A percentile compares a stretch with the other conserved stretches of the same genome.
Conservation (phyloP, 257 asterid species). For the Paulownia fortunei region DNA sequence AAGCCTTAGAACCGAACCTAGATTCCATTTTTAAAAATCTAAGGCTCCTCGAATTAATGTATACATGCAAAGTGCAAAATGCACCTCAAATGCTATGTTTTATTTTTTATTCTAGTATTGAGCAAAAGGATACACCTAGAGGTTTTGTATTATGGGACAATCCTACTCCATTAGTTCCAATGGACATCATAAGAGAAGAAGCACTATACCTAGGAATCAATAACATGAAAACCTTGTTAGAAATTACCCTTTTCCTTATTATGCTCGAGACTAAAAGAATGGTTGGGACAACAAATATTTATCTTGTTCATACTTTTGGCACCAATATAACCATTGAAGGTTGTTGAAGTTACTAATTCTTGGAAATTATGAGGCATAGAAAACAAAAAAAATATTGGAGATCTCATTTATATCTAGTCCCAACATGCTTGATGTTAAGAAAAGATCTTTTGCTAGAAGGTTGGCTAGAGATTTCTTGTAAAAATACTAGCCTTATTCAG, state of each 20-base stretch:
- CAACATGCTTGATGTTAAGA: neutral
- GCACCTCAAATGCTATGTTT: too few species aligned
- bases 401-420: neutral
- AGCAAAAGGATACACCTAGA: neutral
- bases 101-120: neutral
- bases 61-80: too few species aligned
- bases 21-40: too few species aligned
- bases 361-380: slow-evolving; percentile 17
- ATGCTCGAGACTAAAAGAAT: too few species aligned
- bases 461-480: neutral
- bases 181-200: neutral
- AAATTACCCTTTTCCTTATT: too few species aligned
- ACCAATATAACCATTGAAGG: slow-evolving; percentile 14
- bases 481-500: neutral
- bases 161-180: neutral
- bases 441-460: neutral
- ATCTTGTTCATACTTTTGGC: slow-evolving; percentile 3
- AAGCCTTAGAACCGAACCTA: too few species aligned
- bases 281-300: slow-evolving; percentile 7
- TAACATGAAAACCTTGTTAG: too few species aligned
- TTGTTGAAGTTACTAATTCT: slow-evolving; percentile 30
- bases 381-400: neutral
- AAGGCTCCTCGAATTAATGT: too few species aligned
- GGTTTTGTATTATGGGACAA: neutral
- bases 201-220: too few species aligned